A percentile compares a stretch with the other conserved stretches of the same genome.
These are phyloP conservation scores for Rhizopogon sp. DNA, from an alignment of 768 basidiomycete species.

Conservation along the genomic window DNA sequence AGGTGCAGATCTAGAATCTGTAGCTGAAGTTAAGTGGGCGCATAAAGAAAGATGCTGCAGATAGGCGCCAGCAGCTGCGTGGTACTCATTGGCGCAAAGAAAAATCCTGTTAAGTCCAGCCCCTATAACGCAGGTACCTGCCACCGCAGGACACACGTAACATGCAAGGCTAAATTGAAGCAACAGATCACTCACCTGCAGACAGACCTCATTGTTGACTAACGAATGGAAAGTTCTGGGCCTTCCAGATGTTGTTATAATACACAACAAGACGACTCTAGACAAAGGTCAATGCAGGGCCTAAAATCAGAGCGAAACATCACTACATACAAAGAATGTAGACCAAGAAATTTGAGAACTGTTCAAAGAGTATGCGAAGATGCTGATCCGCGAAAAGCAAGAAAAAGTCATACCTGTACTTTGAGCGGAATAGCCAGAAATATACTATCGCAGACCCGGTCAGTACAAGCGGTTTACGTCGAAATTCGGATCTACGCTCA, in stretches of 20 bases:
- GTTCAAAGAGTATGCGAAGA: too few species aligned
- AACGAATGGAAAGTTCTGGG: slow-evolving; percentile 50
- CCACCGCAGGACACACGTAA: neutral
- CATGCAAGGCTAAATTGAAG: too few species aligned
- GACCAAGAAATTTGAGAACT: slow-evolving; percentile 41
- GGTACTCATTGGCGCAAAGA: too few species aligned
- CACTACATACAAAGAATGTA: slow-evolving; percentile 47
- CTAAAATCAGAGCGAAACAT: neutral
- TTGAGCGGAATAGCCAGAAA: slow-evolving; percentile 42
- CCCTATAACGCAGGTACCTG: neutral
- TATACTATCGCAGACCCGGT: slow-evolving; percentile 12
- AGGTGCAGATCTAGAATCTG: too few species aligned
- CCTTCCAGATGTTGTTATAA: slow-evolving; percentile 45
- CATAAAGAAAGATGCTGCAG: too few species aligned
- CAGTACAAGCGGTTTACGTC: too few species aligned
- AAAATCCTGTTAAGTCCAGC: too few species aligned
- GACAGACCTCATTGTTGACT: slow-evolving; percentile 16
- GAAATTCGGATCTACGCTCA: slow-evolving; percentile 12
- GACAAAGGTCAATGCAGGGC: neutral
- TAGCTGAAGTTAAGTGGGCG: too few species aligned
- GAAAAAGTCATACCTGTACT: slow-evolving; percentile 28
- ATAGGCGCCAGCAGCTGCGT: too few species aligned
- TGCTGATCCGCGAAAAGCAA: too few species aligned
- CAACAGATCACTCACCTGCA: neutral
- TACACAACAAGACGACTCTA: slow-evolving; percentile 20